A percentile compares a stretch with the other conserved stretches of the same genome.
These are phyloP conservation scores for Pharus latifolius DNA, from an alignment of 176 grass and related monocot species.

Conservation along the genomic window DNA sequence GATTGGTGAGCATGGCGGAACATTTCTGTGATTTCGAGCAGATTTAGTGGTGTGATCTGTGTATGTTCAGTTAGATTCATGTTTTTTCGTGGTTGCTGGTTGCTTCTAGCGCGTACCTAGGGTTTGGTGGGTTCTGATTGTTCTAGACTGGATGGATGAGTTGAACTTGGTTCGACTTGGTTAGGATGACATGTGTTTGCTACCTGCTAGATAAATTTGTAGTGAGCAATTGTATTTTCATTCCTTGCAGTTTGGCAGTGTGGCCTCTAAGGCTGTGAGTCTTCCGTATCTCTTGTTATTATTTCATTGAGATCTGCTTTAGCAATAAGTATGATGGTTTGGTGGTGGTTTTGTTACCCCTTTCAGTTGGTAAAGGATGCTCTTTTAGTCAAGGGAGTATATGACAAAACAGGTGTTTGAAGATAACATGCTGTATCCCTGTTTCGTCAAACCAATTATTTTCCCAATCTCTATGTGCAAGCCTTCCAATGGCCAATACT, in stretches of 20 bases:
- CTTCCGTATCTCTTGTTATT: not conserved
- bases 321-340: not conserved
- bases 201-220: not conserved
- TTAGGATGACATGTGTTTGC: not conserved
- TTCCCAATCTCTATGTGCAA: no score
- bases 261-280: not conserved
- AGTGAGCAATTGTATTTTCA: not conserved
- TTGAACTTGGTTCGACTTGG: not conserved
- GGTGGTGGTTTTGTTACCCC: not conserved
- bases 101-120: not conserved
- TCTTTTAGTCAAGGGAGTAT: no score
- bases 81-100: not conserved
- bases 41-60: not conserved
- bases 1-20: no score
- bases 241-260: not conserved
- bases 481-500: no score
- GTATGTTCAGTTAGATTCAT: not conserved
- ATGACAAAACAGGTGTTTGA: no score
- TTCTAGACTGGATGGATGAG: not conserved
- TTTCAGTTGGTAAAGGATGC: no score
- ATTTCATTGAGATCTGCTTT: not conserved
- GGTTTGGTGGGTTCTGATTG: not conserved
- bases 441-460: no score
- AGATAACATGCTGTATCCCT: no score
- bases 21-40: not conserved